Evolutionary conservation across 2,329 filamentous ascomycete species (phyloP), one percentile per base, ranked within the genome.

Genomic region (Purpureocillium lavendulum): DNA sequence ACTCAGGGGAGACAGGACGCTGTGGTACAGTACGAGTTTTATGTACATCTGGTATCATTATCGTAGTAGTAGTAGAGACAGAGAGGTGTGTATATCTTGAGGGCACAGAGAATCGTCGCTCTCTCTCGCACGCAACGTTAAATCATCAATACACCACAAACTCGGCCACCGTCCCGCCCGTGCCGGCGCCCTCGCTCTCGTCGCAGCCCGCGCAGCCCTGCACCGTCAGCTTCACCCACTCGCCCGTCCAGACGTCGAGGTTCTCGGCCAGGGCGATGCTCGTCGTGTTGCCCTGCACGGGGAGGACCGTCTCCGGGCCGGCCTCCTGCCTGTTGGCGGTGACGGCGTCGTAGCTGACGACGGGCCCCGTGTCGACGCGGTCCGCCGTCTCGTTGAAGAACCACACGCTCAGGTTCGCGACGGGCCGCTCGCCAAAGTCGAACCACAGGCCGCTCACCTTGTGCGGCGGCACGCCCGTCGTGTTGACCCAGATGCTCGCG

Each of bases 351-450:
- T 30, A 14, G 7, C 24, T 11, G 24, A 37, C 3, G 26, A 30
- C 26, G 13, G 28, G 35, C 2, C 35, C 35, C 1, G 9, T 17
- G 2, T 28, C 35, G 12, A 14, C 30, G 15, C 29, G 21, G 6
- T 26, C 35, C 15, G n/a, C 10, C 9, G 28, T 37, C n/a, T 30
- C 29, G 29, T 37, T 37, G 29, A 30, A 37, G 14, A 37, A 37
- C 35, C 26, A 31, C 15, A 37, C 29, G 2, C 24, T 31, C 15
- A 28, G 24, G 7, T 31, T 37, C 16, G 30, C 5, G 3, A 30
- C 16, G 12, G 35, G 35, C 26, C 35, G 8, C 16, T 15, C 13
- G 4, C 35, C 35, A 37, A 37, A 37, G 35, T 37, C 35, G 30
- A 37, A 37, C 14, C 18, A 37, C 10, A 31, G 11, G 4, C 35